phyloP scores from a whole-genome alignment of 441 rosid species.

The Euphorbia celastroides region DNA sequence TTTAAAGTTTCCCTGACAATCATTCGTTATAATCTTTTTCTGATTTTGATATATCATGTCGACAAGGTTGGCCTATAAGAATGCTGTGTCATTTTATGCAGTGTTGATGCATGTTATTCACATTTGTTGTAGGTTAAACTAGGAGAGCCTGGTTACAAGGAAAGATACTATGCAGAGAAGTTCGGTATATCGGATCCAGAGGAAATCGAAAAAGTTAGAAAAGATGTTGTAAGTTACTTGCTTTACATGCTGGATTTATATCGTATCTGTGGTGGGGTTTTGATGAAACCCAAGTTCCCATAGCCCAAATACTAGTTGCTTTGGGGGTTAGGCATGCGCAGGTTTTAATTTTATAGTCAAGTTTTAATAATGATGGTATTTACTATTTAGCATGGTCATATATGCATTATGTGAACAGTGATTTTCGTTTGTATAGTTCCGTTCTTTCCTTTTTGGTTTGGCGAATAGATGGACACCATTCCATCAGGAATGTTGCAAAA shows the following conservation, averaged over 20 bases:
- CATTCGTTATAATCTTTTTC: not conserved
- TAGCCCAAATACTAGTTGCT: not conserved
- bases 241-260: not conserved
- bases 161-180: constrained; percentile 87
- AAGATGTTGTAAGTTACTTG: constrained; percentile 59
- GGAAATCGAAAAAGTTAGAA: constrained; percentile 59
- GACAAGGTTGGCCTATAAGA: not conserved
- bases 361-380: not conserved
- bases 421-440: not conserved
- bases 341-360: not conserved
- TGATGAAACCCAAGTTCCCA: not conserved
- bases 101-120: constrained; percentile 2
- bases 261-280: not conserved
- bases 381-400: constrained; percentile 1
- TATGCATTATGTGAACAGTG: not conserved
- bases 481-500: not conserved
- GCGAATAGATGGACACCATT: not conserved
- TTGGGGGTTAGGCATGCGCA: not conserved
- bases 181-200: constrained; percentile 54
- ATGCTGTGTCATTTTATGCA: constrained; percentile 1
- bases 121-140: constrained; percentile 54
- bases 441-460: not conserved
- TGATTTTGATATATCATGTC: not conserved
- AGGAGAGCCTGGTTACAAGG: constrained; percentile 95
- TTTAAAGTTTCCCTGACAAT: not conserved